Base-by-base conservation (phyloP, 2,329 filamentous ascomycete species). In the Pezicula carpinea region DNA sequence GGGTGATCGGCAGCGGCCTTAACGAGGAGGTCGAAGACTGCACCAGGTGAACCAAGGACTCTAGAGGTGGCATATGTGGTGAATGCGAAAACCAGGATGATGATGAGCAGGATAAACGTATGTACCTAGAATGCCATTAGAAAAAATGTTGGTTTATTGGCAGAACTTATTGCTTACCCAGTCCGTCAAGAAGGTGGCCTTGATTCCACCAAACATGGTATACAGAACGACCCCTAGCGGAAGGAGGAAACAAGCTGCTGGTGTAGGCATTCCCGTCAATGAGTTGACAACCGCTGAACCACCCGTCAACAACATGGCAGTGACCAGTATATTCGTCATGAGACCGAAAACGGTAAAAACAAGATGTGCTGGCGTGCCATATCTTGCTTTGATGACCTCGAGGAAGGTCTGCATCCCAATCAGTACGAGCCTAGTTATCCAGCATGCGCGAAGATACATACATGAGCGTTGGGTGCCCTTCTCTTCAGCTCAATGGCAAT, bases 401-500 rank as follows among this genome's bases (percentile, higher is more conserved):
- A 95, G 79, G 65, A 89, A 91, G 0, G 80, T 84, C 57, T 64
- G 36, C 6, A 13, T 29, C 4, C 11, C 6, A 1, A 39, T 56
- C 14, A 53, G 50, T 21, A 18, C 13, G 14, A 5, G 35, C 6
- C 17, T 5, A 18, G 4, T 32, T 11, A 19, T 21, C 15, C 17
- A 15, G n/a, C 4, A 40, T 14, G 11, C 3, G 5, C n/a, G 5
- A 11, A 5, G 18, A 35, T 46, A 60, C 59, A 51, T 53, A 64
- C 62, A 50, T 96, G 90, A 1, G 89, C 90, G 61, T 95, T 95
- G 0, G 90, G 90, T 0, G 89, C 88, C 47, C 87, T 81, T 55
- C 87, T 76, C 72, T 96, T 96, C 44, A 96, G 69, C 65, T 95
- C 89, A 57, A 96, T 96, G 23, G 90, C 90, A 22, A 96, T 76